Base-by-base conservation (phyloP, 441 rosid species). In the Eutrema salsugineum region DNA sequence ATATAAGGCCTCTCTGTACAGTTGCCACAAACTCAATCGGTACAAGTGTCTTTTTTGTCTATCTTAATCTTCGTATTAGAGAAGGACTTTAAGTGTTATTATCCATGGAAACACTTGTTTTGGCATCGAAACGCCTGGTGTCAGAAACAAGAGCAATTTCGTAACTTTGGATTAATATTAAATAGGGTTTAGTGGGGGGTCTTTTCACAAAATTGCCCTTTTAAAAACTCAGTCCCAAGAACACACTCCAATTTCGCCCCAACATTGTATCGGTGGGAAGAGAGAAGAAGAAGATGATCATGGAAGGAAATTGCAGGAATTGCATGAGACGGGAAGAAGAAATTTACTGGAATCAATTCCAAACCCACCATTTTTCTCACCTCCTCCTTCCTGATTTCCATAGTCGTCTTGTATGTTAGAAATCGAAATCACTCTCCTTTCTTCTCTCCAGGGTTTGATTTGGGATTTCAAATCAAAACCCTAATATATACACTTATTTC, bases 261-360 rank as follows among this genome's bases (percentile, higher is more conserved):
- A 62, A 51, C 9, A 40, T 39, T 16, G 44, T 1, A 42, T 61
- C 10, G 8, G 20, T 40, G 32, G 38, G 19, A 6, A n/a, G 40
- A 39, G 63, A 53, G 38, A 9, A 53, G 53, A 27, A 54, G 58
- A 56, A 48, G 71, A 64, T 49, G 63, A 28, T 75, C 68, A 88
- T 85, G 91, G 77, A 63, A 68, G 85, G 70, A 17, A 69, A 75
- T 3, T 77, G 82, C 62, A 55, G 17, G 4, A 81, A 83, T 59
- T 78, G 86, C 70, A 75, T 70, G 76, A 84, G 76, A 71, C 86
- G 91, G 98, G 90, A 83, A 69, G 93, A 90, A 71, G 77, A 86
- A 40, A 70, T 88, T 11, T 90, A 86, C 59, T 90, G 97, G 97
- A 83, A 67, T 72, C 93, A 82, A 70, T 92, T 90, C 74, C 83